phyloP scores from a whole-genome alignment of 352 stramenopile genomes.

The Achlya hypogyna region DNA sequence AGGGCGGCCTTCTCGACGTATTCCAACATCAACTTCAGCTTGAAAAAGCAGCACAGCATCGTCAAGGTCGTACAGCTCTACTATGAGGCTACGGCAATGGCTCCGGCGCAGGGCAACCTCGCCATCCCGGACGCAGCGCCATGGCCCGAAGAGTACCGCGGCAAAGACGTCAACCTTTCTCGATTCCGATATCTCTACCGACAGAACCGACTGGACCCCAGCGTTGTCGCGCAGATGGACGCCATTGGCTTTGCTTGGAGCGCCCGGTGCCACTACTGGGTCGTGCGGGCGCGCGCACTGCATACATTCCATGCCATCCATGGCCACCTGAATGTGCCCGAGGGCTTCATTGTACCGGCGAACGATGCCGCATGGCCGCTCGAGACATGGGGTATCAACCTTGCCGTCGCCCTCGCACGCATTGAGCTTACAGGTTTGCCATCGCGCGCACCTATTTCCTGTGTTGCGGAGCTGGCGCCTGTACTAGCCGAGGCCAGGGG shows the following conservation, averaged over 20 bases:
- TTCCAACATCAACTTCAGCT: slow-evolving; percentile 2
- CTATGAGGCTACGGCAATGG: not conserved
- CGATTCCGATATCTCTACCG: not conserved
- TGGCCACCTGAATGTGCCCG: not conserved
- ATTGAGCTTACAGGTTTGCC: not conserved
- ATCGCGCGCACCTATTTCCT: too few species aligned
- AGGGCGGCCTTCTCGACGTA: not conserved
- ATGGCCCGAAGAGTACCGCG: not conserved
- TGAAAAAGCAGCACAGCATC: not conserved
- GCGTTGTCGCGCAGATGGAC: not conserved
- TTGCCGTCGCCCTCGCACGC: not conserved
- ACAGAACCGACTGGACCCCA: not conserved
- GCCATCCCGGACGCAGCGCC: not conserved
- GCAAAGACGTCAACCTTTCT: not conserved
- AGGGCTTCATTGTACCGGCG: not conserved
- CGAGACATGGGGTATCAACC: not conserved
- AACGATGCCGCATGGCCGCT: not conserved
- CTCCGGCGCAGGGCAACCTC: not conserved
- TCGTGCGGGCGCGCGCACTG: not conserved
- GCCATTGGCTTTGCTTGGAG: not conserved
- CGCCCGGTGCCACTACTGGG: not conserved
- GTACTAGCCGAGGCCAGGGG: too few species aligned
- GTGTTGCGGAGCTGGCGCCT: too few species aligned
- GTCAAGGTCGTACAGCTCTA: not conserved
- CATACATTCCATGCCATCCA: not conserved